Conservation (phyloP, 202 grass and related monocot genomes). For the Dendrocalamus latiflorus region DNA sequence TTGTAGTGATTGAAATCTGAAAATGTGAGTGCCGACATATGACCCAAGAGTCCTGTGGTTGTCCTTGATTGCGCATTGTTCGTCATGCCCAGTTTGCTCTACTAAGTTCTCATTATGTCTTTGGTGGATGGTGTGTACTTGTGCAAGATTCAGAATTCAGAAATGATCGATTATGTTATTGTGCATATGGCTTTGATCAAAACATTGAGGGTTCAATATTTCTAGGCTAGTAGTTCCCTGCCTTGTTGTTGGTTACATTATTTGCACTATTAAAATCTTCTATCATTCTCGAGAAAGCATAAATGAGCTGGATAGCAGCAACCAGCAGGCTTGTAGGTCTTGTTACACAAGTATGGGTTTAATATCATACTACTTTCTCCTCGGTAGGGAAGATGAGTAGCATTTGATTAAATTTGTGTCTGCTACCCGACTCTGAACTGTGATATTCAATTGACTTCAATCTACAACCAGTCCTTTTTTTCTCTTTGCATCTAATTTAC, state of each 20-base stretch:
- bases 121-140: neutral
- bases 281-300: neutral
- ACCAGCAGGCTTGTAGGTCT: neutral
- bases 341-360: neutral
- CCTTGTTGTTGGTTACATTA: neutral
- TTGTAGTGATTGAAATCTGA: neutral
- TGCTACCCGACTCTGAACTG: neutral
- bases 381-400: neutral
- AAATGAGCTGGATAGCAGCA: neutral
- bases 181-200: neutral
- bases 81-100: neutral
- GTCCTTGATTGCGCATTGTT: neutral
- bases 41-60: neutral
- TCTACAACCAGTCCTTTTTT: neutral
- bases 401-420: neutral
- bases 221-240: neutral
- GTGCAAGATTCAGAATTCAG: neutral
- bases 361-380: neutral
- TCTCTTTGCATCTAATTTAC: neutral
- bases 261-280: neutral
- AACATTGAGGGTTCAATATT: neutral
- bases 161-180: neutral
- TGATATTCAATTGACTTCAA: neutral
- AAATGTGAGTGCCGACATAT: neutral
- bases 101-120: neutral